phyloP scores from a whole-genome alignment of 345 rosid genomes.

The Citrus sinensis region DNA sequence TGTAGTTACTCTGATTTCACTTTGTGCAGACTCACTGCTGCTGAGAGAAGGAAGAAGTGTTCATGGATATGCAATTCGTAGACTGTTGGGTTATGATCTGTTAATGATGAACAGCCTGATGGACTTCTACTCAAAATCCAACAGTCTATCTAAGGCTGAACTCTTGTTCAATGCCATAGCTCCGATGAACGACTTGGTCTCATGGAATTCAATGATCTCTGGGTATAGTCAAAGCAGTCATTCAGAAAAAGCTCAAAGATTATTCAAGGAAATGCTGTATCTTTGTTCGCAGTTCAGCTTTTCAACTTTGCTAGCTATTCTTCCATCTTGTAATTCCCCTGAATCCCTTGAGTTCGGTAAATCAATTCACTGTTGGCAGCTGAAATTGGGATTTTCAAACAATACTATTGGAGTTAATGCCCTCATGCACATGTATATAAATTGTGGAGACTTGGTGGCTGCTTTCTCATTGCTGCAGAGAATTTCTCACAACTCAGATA shows the following conservation, averaged over 20 bases:
- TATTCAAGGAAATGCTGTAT: constrained; percentile 38
- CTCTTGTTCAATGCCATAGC: constrained; percentile 27
- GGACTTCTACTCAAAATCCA: constrained; percentile 45
- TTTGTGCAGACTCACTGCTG: constrained; percentile 38
- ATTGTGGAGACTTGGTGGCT: constrained; percentile 30
- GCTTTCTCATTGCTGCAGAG: constrained; percentile 31
- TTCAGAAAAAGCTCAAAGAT: constrained; percentile 29
- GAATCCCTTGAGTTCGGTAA: constrained; percentile 41
- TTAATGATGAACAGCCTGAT: constrained; percentile 42
- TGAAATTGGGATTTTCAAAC: constrained; percentile 41
- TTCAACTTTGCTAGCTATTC: constrained; percentile 46
- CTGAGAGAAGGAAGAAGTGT: constrained; percentile 42
- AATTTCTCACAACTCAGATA: constrained; percentile 25
- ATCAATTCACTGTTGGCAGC: constrained; percentile 44
- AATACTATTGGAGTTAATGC: constrained; percentile 33
- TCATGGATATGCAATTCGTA: constrained; percentile 43
- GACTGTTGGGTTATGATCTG: constrained; percentile 24
- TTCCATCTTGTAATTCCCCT: constrained; percentile 41
- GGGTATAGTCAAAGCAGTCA: constrained; percentile 29
- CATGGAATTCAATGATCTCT: constrained; percentile 54
- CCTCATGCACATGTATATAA: constrained; percentile 38
- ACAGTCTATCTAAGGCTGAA: constrained; percentile 27
- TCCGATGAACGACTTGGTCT: constrained; percentile 35
- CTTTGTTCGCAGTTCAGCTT: constrained; percentile 27
- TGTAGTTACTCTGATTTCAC: constrained; percentile 30